Evolutionary conservation across 306 rosid species (phyloP), one percentile per base, ranked within the genome.

Genomic region (Quercus rubra): DNA sequence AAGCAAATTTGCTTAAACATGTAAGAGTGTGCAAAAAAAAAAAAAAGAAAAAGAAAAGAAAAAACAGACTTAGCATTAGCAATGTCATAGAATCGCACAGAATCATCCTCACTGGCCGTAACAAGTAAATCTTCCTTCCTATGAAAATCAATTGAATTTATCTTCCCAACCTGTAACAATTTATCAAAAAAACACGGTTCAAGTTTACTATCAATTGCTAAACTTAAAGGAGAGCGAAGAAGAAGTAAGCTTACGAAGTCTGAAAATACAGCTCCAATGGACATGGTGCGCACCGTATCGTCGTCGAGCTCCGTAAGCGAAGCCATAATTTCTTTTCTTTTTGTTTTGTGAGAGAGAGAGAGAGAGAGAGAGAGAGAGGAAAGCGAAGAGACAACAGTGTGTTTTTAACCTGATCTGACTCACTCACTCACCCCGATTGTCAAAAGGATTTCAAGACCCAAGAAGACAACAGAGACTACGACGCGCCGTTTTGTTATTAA

Each of bases 111-210:
- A 80, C 97, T 87, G 38, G 97, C 89, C 6, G 97, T 92, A 67
- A 92, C 93, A 63, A 94, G 89, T 74, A 94, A 86, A 88, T 94
- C 97, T 59, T 94, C 99, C 90, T 85, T 91, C 2, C 97, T 91
- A 80, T 94, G 99, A 61, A 94, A 94, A 86, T 91, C 99, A 74
- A 94, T 79, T 2, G 97, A 94, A 82, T 84, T 87, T 76, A 94
- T 89, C 86, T 90, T 94, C 76, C 97, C 99, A 74, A 81, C 92
- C 98, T 94, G 86, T 68, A 86, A 77, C 4, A 27, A 30, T 18
- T 14, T 35, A 35, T 1, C 41, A 15, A 18, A 61, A 35, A 68
- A 54, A 46, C 46, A 41, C 46, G 46, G 46, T 41, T 41, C 46
- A 41, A 41, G 46, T 8, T 41, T 8, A 41, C 46, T 41, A 8